phyloP scores from a whole-genome alignment of 345 rosid species.

The Eucalyptus polybractea region DNA sequence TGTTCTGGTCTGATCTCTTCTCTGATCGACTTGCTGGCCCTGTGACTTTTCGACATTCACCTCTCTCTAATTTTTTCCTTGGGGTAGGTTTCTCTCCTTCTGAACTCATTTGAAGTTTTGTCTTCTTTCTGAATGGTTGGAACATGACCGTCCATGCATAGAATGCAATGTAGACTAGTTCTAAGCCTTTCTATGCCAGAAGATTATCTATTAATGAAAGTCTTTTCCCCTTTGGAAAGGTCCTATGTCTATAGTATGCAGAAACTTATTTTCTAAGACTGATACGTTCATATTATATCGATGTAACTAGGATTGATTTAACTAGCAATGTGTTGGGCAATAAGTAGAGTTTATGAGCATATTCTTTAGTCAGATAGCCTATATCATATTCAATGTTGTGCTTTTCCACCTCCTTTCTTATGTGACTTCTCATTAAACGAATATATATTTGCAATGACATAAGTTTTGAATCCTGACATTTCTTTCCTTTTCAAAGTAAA shows the following conservation, averaged over 20 bases:
- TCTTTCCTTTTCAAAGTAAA: neutral
- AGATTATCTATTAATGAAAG: neutral
- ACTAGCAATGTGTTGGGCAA: neutral
- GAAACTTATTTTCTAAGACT: neutral
- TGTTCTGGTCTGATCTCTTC: slow-evolving; percentile 68
- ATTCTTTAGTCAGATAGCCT: neutral
- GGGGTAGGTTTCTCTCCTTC: slow-evolving; percentile 38
- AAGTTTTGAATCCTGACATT: neutral
- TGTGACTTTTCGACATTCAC: slow-evolving; percentile 48
- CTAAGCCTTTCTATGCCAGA: neutral
- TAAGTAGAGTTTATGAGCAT: neutral
- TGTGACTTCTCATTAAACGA: neutral
- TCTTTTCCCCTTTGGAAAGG: neutral
- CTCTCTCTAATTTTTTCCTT: slow-evolving; percentile 53
- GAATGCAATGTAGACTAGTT: neutral
- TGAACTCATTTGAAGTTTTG: neutral
- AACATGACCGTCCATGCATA: neutral
- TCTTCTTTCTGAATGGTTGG: neutral
- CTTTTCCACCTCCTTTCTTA: neutral
- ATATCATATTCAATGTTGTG: neutral
- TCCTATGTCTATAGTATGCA: neutral
- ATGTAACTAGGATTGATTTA: neutral
- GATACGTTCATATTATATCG: neutral
- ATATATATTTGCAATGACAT: neutral
- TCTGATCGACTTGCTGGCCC: slow-evolving; percentile 31